A percentile compares a stretch with the other conserved stretches of the same genome.
Evolutionary conservation across 2,329 filamentous ascomycete species (phyloP).

Genomic region (Cephalotrichum gorgonifer): DNA sequence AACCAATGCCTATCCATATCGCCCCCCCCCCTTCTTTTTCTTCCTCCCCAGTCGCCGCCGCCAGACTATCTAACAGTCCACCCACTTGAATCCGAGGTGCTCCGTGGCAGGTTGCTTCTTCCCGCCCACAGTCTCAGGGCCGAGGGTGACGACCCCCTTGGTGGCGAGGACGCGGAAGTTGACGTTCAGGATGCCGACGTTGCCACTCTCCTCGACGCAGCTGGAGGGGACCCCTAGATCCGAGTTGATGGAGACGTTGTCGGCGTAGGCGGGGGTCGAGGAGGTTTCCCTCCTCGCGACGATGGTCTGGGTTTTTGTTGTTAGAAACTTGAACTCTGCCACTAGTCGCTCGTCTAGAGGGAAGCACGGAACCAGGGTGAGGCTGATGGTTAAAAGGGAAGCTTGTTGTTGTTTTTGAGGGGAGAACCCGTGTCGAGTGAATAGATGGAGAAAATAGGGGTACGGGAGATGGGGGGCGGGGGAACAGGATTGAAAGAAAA

Average conservation of each 20-base stretch:
- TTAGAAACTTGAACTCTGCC: too few species aligned
- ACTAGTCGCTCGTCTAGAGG: too few species aligned
- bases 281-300: too few species aligned
- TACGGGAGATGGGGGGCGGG: background rate
- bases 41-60: background rate
- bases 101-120: constrained; percentile 7
- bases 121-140: constrained; percentile 4
- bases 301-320: too few species aligned
- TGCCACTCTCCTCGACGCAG: constrained; percentile 7
- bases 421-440: too few species aligned
- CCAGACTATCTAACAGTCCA: constrained; percentile 1
- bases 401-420: too few species aligned
- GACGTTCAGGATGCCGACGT: constrained; percentile 11
- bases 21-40: background rate
- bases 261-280: background rate
- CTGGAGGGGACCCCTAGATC: constrained; percentile 6
- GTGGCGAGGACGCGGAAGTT: constrained; percentile 9
- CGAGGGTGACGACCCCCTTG: constrained; percentile 6
- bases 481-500: background rate
- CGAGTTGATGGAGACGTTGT: constrained; percentile 7
- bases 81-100: constrained; percentile 6
- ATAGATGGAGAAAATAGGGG: background rate
- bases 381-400: too few species aligned
- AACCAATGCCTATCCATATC: too few species aligned
- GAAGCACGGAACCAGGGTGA: too few species aligned